Conservation (phyloP, 805 yeast species). For the Ogataea paradorogensis region DNA sequence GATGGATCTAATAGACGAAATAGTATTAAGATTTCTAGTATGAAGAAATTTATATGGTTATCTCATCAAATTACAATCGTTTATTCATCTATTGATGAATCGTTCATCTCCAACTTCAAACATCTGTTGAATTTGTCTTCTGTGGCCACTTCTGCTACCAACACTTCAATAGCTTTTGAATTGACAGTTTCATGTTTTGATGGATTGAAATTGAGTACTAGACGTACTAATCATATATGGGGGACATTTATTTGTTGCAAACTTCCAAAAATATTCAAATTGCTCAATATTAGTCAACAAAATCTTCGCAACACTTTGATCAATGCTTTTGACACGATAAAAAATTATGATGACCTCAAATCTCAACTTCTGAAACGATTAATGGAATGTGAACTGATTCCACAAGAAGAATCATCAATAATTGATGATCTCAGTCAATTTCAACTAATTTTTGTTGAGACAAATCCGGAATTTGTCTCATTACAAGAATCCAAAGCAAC, state of each 20-base stretch:
- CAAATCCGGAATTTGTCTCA: slow-evolving; percentile 47
- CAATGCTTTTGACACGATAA: slow-evolving; percentile 21
- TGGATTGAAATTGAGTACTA: slow-evolving; percentile 24
- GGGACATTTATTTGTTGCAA: slow-evolving; percentile 25
- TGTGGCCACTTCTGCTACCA: slow-evolving; percentile 30
- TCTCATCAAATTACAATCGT: slow-evolving; percentile 28
- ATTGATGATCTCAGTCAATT: slow-evolving; percentile 10
- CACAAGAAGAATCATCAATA: slow-evolving; percentile 11
- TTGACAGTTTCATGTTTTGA: slow-evolving; percentile 27
- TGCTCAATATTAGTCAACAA: slow-evolving; percentile 30
- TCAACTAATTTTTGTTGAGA: slow-evolving; percentile 30
- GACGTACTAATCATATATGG: slow-evolving; percentile 25
- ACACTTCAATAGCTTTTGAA: slow-evolving; percentile 30
- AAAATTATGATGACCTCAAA: slow-evolving; percentile 15
- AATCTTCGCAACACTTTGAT: slow-evolving; percentile 24
- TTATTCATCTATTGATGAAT: slow-evolving; percentile 23
- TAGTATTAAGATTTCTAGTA: slow-evolving; percentile 21
- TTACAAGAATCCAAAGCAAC: slow-evolving; percentile 53
- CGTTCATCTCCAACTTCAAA: slow-evolving; percentile 29
- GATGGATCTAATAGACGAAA: slow-evolving; percentile 14
- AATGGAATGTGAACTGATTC: slow-evolving; percentile 22
- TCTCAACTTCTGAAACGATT: slow-evolving; percentile 19
- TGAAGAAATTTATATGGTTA: slow-evolving; percentile 33
- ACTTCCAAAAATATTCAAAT: slow-evolving; percentile 25
- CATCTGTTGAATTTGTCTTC: slow-evolving; percentile 27